Percentiles rank a stretch among this genome's conserved stretches.
Conservation (phyloP, 169 alveolate genomes). For the Eimeria maxima region DNA sequence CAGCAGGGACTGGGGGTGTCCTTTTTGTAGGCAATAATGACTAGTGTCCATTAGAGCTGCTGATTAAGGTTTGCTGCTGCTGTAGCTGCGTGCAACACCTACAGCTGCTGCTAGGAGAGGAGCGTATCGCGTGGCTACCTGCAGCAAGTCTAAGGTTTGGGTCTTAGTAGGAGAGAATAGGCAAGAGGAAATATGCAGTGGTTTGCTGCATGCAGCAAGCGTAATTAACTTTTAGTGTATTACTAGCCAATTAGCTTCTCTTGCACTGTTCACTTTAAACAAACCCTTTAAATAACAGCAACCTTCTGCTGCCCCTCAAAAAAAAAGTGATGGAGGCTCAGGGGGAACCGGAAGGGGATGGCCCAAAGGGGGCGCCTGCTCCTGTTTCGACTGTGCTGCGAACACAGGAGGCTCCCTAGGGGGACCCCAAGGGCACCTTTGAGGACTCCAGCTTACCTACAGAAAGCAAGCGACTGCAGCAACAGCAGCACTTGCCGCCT, state of each 20-base stretch:
- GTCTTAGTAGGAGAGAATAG: background rate
- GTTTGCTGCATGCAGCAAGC: background rate
- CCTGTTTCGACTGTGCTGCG: background rate
- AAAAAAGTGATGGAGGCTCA: background rate
- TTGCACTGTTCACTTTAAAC: background rate
- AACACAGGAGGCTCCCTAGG: background rate
- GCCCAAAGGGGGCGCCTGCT: constrained; percentile 4
- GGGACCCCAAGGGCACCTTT: background rate
- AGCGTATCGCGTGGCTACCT: background rate
- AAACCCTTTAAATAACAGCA: background rate
- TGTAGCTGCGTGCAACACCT: background rate
- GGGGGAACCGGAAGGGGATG: background rate
- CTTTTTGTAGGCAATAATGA: background rate
- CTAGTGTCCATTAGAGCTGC: background rate
- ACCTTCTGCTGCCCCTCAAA: background rate
- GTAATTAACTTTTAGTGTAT: background rate
- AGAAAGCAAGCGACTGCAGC: background rate
- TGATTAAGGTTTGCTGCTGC: background rate
- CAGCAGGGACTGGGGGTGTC: background rate
- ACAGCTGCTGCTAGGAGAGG: background rate
- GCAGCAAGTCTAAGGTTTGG: background rate
- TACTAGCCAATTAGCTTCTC: background rate
- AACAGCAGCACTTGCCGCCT: constrained; percentile 3
- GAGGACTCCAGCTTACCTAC: background rate
- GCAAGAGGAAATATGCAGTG: background rate